Conservation (phyloP, 495 filamentous ascomycete genomes). For the Amorphotheca resinae region DNA sequence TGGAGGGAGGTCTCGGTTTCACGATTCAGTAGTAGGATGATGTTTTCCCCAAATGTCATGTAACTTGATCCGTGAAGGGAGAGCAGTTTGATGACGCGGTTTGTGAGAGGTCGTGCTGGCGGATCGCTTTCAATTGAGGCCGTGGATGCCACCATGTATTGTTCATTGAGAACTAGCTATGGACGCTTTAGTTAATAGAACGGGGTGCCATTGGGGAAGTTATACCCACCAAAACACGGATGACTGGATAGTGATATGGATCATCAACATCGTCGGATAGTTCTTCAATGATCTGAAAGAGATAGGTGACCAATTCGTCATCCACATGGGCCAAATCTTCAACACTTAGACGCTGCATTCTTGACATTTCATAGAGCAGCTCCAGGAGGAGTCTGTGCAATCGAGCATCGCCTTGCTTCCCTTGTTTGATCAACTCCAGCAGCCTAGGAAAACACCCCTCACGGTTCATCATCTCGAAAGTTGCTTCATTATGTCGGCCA, state of each 20-base stretch:
- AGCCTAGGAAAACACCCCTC: conserved; percentile 76
- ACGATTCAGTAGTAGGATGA: conserved; percentile 90
- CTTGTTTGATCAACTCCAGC: conserved; percentile 63
- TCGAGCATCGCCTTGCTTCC: conserved; percentile 48
- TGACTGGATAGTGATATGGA: conserved; percentile 92
- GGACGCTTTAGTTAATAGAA: conserved; percentile 11
- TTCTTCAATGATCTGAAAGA: conserved; percentile 82
- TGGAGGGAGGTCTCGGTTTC: conserved; percentile 90
- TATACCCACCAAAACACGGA: conserved; percentile 71
- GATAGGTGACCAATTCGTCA: conserved; percentile 70
- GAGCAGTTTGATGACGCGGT: conserved; percentile 83
- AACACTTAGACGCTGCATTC: conserved; percentile 68
- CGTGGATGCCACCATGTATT: conserved; percentile 81
- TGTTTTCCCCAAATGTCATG: conserved; percentile 95
- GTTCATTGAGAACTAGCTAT: conserved; percentile 91
- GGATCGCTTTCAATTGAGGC: conserved; percentile 42
- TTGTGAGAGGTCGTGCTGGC: conserved; percentile 50
- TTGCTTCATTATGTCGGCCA: conserved; percentile 63
- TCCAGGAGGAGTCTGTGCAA: conserved; percentile 77
- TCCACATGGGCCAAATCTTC: conserved; percentile 73
- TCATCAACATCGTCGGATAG: conserved; percentile 83
- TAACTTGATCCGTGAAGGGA: conserved; percentile 65
- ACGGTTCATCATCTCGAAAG: conserved; percentile 74
- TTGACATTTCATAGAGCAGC: conserved; percentile 91
- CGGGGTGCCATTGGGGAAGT: neutral